Evolutionary conservation across 31 red algal genomes (phyloP).

Genomic region (Asparagopsis taxiformis): DNA sequence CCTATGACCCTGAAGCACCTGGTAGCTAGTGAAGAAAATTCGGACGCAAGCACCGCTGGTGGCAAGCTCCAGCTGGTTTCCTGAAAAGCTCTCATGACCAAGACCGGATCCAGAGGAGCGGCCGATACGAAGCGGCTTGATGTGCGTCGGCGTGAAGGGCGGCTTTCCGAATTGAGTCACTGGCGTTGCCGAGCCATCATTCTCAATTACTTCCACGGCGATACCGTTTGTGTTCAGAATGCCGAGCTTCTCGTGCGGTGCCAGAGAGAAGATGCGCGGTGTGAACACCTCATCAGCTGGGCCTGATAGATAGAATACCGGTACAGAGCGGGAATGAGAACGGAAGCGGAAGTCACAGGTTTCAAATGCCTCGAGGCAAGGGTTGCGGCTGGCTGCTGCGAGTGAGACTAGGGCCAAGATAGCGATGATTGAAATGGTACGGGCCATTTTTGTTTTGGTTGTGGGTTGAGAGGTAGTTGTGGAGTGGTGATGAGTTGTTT

Average conservation of each 20-base stretch:
- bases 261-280: conserved; percentile 23
- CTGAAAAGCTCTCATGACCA: conserved; percentile 51
- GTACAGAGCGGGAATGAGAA: not conserved
- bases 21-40: conserved; percentile 30
- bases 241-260: conserved; percentile 10
- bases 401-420: not conserved
- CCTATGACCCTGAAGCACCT: no score
- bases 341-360: conserved; percentile 2
- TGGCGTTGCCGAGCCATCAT: not conserved
- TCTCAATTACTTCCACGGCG: conserved; percentile 14
- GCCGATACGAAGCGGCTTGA: conserved; percentile 32
- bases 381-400: not conserved
- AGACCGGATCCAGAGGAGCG: conserved; percentile 24
- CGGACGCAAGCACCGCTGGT: conserved; percentile 17
- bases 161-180: conserved; percentile 47
- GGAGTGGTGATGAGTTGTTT: no score
- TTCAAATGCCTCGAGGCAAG: not conserved
- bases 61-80: conserved; percentile 33
- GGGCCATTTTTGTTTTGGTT: not conserved
- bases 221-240: conserved; percentile 54
- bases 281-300: conserved; percentile 27
- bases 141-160: conserved; percentile 34
- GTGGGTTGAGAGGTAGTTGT: not conserved
- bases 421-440: not conserved
- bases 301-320: conserved; percentile 13